These are phyloP conservation scores for Guadua angustifolia DNA, from an alignment of 176 grass and related monocot species.

Conservation along the genomic window DNA sequence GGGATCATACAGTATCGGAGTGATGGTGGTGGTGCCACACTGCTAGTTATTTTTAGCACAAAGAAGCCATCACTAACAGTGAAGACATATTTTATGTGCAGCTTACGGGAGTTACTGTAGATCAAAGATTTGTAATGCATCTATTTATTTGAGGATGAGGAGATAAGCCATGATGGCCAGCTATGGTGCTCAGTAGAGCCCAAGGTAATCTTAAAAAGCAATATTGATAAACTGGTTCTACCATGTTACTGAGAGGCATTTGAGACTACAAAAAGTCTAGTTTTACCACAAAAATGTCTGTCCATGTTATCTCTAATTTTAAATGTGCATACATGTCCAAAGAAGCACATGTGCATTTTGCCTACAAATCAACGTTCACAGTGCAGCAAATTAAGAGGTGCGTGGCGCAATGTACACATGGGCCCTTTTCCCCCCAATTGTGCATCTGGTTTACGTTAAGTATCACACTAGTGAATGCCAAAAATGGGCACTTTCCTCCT, in stretches of 20 bases:
- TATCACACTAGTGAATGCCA: conserved; percentile 6
- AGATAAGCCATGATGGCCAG: conserved; percentile 21
- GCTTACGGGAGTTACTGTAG: conserved; percentile 14
- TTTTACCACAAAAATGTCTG: not conserved
- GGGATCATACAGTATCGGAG: conserved; percentile 16
- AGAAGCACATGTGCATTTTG: not conserved
- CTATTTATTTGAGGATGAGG: conserved; percentile 30
- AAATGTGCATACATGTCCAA: conserved; percentile 19
- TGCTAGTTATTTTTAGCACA: conserved; percentile 36
- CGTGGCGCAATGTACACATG: not conserved
- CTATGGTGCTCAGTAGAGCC: conserved; percentile 10
- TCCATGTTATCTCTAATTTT: not conserved
- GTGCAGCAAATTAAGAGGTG: not conserved
- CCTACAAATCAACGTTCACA: conserved; percentile 7
- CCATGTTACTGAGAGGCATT: not conserved
- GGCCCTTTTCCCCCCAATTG: conserved; percentile 14
- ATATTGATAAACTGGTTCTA: not conserved
- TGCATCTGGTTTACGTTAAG: not conserved
- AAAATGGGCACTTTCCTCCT: conserved; percentile 20
- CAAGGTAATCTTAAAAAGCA: conserved; percentile 33
- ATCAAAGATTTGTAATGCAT: not conserved
- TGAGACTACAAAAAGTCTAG: not conserved
- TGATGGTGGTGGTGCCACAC: conserved; percentile 20
- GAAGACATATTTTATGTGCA: not conserved
- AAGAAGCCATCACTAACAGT: conserved; percentile 23